Percentiles rank a stretch among this genome's conserved stretches.
Conservation (phyloP, 192 early-diverging fungal species). For the Backusella mclennaniae region DNA sequence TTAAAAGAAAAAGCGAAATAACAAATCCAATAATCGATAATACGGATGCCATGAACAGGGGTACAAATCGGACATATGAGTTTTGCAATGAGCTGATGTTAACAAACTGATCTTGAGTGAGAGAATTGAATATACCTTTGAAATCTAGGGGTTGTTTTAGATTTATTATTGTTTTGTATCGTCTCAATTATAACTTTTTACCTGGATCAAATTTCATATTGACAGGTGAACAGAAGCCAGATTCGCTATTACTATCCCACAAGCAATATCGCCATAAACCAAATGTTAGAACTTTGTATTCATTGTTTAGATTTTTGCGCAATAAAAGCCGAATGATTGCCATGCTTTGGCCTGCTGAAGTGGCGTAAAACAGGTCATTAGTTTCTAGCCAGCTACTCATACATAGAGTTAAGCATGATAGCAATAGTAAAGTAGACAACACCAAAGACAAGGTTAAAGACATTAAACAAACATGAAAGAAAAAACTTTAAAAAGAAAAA, state of each 20-base stretch:
- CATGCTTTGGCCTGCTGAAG: not conserved
- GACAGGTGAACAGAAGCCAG: not conserved
- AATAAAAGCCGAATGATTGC: slow-evolving; percentile 2
- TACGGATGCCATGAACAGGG: not conserved
- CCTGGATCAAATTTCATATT: slow-evolving; percentile 16
- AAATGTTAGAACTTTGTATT: not conserved
- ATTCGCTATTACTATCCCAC: not conserved
- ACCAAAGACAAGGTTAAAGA: slow-evolving; percentile 7
- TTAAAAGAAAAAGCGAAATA: not conserved
- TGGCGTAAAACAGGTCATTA: not conserved
- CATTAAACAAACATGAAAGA: not conserved
- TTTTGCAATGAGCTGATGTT: not conserved
- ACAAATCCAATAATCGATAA: not conserved
- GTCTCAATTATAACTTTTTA: not conserved
- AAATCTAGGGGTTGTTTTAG: not conserved
- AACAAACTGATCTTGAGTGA: not conserved
- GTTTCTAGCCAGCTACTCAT: slow-evolving; percentile 14
- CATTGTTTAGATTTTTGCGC: not conserved
- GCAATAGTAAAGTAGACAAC: slow-evolving; percentile 6
- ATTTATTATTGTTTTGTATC: not conserved
- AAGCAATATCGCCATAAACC: slow-evolving; percentile 18
- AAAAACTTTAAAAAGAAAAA: not conserved
- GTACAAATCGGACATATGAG: slow-evolving; percentile 10
- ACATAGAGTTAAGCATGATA: slow-evolving; percentile 4
- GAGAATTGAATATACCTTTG: not conserved